phyloP scores from a whole-genome alignment of 2,329 filamentous ascomycete species.

The Alternaria conjuncta region DNA sequence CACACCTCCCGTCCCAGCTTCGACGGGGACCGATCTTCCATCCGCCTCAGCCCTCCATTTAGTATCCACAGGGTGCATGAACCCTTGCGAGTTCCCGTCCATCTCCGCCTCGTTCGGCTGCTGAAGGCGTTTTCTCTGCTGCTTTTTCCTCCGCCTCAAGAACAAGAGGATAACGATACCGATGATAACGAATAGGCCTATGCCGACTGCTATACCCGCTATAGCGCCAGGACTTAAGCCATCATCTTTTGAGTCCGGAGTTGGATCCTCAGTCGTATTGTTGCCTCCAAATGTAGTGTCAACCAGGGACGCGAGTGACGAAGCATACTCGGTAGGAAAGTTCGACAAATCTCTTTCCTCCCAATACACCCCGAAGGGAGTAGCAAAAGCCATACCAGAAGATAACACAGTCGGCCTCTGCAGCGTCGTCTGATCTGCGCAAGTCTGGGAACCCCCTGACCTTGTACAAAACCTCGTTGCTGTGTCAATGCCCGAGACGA shows the following conservation, averaged over 20 bases:
- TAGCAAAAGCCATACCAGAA: neutral
- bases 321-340: neutral
- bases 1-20: neutral
- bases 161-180: neutral
- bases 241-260: neutral
- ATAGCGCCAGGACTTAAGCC: neutral
- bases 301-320: neutral
- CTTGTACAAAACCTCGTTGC: neutral
- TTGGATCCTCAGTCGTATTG: neutral
- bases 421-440: neutral
- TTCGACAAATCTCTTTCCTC: neutral
- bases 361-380: neutral
- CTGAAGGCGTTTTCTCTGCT: neutral
- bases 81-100: neutral
- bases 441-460: neutral
- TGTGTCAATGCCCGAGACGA: neutral
- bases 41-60: neutral
- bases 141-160: neutral
- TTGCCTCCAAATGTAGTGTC: neutral
- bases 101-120: neutral
- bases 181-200: neutral
- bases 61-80: neutral
- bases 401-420: neutral
- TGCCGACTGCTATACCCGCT: neutral
- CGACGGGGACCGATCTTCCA: neutral